These are phyloP conservation scores for Xylaria intraflava DNA, from an alignment of 495 filamentous ascomycete genomes.

Conservation along the genomic window DNA sequence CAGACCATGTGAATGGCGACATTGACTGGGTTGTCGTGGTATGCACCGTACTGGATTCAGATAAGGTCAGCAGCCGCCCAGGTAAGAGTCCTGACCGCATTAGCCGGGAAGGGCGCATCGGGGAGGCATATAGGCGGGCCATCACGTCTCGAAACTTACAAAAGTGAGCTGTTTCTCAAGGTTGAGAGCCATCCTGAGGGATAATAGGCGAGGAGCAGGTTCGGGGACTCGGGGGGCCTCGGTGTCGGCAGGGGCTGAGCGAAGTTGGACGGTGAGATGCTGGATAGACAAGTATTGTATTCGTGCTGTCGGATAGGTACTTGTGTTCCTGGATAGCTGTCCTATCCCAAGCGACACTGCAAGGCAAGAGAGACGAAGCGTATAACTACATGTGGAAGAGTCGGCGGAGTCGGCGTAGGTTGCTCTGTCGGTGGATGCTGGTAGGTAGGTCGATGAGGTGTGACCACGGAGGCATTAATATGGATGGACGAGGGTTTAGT, in stretches of 20 bases:
- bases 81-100: neutral
- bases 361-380: neutral
- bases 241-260: neutral
- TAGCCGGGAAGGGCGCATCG: neutral
- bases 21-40: constrained; percentile 88
- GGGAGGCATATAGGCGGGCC: neutral
- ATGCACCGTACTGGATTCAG: constrained; percentile 73
- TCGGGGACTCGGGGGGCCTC: neutral
- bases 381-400: constrained; percentile 4
- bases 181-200: constrained; percentile 38
- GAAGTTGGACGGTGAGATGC: neutral
- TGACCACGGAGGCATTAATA: too few relatives aligned
- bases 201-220: neutral
- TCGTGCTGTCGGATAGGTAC: neutral
- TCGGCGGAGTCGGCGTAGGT: too few relatives aligned
- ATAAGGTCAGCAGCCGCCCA: constrained; percentile 9
- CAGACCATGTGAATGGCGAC: constrained; percentile 84
- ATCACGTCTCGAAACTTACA: constrained; percentile 23
- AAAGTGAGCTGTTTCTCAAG: constrained; percentile 46
- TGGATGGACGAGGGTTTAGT: too few relatives aligned
- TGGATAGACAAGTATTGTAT: neutral
- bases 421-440: neutral
- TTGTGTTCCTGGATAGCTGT: neutral
- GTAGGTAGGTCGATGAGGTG: neutral
- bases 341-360: neutral